Evolutionary conservation across 2,329 filamentous ascomycete genomes (phyloP).

Genomic region (Fusarium pininemorale): DNA sequence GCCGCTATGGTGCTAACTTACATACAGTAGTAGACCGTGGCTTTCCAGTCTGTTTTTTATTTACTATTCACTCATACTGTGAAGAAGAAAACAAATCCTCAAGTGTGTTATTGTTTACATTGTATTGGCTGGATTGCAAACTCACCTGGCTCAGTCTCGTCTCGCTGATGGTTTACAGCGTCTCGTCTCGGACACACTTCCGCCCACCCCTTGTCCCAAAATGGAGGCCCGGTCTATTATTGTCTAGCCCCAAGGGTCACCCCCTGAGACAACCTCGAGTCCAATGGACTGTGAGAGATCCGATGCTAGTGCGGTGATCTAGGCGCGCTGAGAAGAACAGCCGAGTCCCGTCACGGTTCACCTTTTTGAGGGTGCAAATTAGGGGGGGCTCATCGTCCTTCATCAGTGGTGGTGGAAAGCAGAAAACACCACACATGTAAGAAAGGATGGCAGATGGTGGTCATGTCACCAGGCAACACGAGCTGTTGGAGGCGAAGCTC

Average conservation of each 20-base stretch:
- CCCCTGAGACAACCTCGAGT: constrained; percentile 40
- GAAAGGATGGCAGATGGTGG: constrained; percentile 12
- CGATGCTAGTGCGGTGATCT: constrained; percentile 33
- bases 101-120: constrained; percentile 21
- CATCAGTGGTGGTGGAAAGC: background rate
- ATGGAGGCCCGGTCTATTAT: constrained; percentile 29
- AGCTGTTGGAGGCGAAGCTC: constrained; percentile 37
- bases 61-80: background rate
- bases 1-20: background rate
- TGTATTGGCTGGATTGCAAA: constrained; percentile 15
- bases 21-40: background rate
- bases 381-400: background rate
- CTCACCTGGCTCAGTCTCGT: background rate
- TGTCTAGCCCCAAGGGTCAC: constrained; percentile 35
- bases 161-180: background rate
- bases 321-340: constrained; percentile 23
- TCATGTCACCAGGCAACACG: constrained; percentile 34
- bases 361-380: constrained; percentile 1
- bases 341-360: constrained; percentile 4
- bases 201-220: constrained; percentile 23
- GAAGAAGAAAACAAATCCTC: background rate
- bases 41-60: background rate
- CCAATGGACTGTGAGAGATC: constrained; percentile 36
- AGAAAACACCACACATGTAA: background rate
- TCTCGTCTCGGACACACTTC: constrained; percentile 34